A percentile compares a stretch with the other conserved stretches of the same genome.
Conservation (phyloP, 164 flowering plant genomes). For the Stephania cephalantha region DNA sequence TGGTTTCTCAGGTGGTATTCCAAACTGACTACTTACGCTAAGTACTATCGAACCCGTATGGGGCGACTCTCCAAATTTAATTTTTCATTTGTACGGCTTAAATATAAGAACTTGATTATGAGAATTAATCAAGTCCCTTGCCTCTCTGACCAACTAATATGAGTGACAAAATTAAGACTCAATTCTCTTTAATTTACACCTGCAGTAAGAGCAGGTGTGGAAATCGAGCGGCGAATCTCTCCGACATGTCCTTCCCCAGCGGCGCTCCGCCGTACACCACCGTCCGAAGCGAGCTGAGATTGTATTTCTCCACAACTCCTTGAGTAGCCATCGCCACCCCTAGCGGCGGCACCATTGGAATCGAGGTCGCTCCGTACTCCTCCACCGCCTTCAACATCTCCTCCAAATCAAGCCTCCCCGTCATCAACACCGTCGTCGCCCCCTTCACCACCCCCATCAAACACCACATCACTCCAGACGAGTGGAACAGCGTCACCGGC, state of each 20-base stretch:
- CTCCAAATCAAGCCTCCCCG: conserved; percentile 61
- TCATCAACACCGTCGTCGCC: conserved; percentile 44
- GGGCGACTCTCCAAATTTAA: no score
- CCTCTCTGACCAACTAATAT: no score
- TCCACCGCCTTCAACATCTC: conserved; percentile 58
- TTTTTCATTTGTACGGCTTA: no score
- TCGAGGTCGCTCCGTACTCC: conserved; percentile 34
- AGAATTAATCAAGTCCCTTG: no score
- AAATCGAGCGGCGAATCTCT: conserved; percentile 34
- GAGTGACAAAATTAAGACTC: no score
- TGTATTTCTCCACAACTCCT: conserved; percentile 28
- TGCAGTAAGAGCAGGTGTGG: no score
- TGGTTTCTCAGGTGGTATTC: no score
- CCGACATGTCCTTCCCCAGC: conserved; percentile 58
- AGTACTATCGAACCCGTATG: no score
- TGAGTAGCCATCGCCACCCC: conserved; percentile 47
- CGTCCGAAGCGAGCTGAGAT: conserved; percentile 51
- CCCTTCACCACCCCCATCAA: conserved; percentile 37
- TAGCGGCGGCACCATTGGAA: conserved; percentile 63
- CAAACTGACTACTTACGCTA: no score
- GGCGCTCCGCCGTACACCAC: conserved; percentile 85
- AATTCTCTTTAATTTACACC: no score
- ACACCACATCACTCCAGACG: conserved; percentile 42
- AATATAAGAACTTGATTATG: no score
- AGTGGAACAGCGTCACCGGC: conserved; percentile 42